Conservation (phyloP, 495 filamentous ascomycete species). For the Trichoderma erinaceum region DNA sequence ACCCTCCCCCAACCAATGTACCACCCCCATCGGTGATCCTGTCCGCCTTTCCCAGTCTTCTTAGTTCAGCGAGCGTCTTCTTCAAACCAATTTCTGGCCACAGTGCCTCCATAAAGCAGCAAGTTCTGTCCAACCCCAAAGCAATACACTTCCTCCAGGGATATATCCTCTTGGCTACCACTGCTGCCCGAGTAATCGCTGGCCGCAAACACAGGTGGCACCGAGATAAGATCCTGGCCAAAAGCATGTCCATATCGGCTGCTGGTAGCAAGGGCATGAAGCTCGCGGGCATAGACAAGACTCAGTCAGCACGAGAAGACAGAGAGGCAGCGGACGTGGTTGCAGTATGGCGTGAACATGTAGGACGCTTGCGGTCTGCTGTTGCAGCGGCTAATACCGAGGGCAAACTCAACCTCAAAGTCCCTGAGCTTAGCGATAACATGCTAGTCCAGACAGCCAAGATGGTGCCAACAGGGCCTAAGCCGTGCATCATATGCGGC, state of each 20-base stretch:
- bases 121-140: constrained; percentile 48
- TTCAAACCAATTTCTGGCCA: constrained; percentile 51
- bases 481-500: constrained; percentile 83
- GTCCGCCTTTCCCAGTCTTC: constrained; percentile 60
- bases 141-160: constrained; percentile 49
- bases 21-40: constrained; percentile 83
- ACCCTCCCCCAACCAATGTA: constrained; percentile 71
- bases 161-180: constrained; percentile 53
- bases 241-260: constrained; percentile 78
- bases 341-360: constrained; percentile 60
- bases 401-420: constrained; percentile 33
- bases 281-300: constrained; percentile 70
- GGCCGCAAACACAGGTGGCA: constrained; percentile 87
- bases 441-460: constrained; percentile 55
- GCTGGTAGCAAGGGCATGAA: constrained; percentile 77
- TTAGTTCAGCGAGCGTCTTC: constrained; percentile 51
- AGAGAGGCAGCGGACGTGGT: constrained; percentile 78
- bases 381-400: constrained; percentile 46
- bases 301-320: constrained; percentile 75
- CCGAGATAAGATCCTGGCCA: constrained; percentile 75
- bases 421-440: constrained; percentile 64
- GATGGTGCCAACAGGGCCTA: constrained; percentile 61
- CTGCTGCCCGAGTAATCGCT: constrained; percentile 73
- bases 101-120: constrained; percentile 47
- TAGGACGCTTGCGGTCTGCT: constrained; percentile 56